These are phyloP conservation scores for Pseudocercospora fuligena DNA, from an alignment of 2,329 filamentous ascomycete genomes.

Conservation along the genomic window DNA sequence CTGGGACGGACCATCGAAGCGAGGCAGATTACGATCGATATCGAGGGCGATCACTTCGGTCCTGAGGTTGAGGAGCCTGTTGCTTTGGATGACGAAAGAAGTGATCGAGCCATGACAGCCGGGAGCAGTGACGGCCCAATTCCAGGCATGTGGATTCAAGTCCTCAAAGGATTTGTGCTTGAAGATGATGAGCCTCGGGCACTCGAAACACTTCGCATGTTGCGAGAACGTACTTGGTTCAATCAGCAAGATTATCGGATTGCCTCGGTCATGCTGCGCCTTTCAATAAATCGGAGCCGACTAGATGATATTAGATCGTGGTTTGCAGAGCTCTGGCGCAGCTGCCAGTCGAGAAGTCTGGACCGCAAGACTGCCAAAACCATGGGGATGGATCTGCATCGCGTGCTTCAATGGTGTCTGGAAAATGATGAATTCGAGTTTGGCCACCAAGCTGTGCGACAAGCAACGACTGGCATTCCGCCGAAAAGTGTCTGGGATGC, in stretches of 20 bases:
- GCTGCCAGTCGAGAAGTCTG: background rate
- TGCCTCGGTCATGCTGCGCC: slow-evolving; percentile 46
- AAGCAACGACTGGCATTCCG: slow-evolving; percentile 36
- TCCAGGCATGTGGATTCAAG: slow-evolving; percentile 35
- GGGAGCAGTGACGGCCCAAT: background rate
- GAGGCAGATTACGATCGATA: background rate
- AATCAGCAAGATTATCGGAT: background rate
- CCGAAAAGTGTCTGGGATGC: slow-evolving; percentile 65
- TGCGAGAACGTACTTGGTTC: slow-evolving; percentile 45
- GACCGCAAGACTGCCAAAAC: background rate
- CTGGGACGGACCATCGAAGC: background rate
- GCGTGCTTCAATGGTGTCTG: slow-evolving; percentile 33
- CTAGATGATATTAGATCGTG: slow-evolving; percentile 68
- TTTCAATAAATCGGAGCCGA: slow-evolving; percentile 64
- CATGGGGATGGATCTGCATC: slow-evolving; percentile 4
- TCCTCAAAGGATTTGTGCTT: slow-evolving; percentile 61
- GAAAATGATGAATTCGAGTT: slow-evolving; percentile 63
- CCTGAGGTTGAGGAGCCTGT: background rate
- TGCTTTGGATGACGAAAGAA: background rate
- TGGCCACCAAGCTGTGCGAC: slow-evolving; percentile 63
- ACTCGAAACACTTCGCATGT: slow-evolving; percentile 58
- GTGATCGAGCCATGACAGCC: background rate
- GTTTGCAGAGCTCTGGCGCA: slow-evolving; percentile 50
- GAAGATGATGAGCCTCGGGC: slow-evolving; percentile 65
- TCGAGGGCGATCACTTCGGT: background rate